A percentile compares a stretch with the other conserved stretches of the same genome.
Evolutionary conservation across 805 yeast genomes (phyloP).

Genomic region (Metschnikowia aberdeeniae): DNA sequence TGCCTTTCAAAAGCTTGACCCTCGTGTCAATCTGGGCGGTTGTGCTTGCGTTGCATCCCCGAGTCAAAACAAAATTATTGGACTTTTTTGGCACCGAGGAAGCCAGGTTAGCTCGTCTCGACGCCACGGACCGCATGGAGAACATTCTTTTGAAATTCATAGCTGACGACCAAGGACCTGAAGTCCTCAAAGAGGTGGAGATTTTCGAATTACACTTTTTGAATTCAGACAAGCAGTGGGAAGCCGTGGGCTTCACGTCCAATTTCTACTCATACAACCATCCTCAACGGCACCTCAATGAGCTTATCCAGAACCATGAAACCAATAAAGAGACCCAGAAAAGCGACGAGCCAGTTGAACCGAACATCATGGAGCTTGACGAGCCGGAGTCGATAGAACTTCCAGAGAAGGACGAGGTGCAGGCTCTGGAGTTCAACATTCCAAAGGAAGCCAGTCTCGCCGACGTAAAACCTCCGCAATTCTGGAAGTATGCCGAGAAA

Average conservation of each 20-base stretch:
- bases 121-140: conserved; percentile 49
- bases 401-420: not conserved
- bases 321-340: not conserved
- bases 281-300: conserved; percentile 19
- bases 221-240: conserved; percentile 56
- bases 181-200: conserved; percentile 38
- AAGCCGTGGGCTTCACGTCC: conserved; percentile 51
- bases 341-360: not conserved
- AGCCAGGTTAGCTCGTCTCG: conserved; percentile 49
- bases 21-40: conserved; percentile 50
- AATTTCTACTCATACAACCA: conserved; percentile 51
- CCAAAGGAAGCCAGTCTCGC: conserved; percentile 22
- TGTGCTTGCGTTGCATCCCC: conserved; percentile 48
- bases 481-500: conserved; percentile 49
- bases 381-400: not conserved
- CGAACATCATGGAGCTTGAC: not conserved
- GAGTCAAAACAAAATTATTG: conserved; percentile 43
- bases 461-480: conserved; percentile 51
- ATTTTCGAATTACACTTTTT: conserved; percentile 64
- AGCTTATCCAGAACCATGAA: conserved; percentile 7
- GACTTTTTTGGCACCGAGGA: conserved; percentile 57
- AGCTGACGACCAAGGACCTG: conserved; percentile 7
- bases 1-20: conserved; percentile 26
- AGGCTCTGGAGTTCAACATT: conserved; percentile 4
- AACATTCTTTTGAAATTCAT: conserved; percentile 19